Percentiles rank a stretch among this genome's conserved stretches.
Conservation (phyloP, 768 basidiomycete species). For the Nidularia sp. region DNA sequence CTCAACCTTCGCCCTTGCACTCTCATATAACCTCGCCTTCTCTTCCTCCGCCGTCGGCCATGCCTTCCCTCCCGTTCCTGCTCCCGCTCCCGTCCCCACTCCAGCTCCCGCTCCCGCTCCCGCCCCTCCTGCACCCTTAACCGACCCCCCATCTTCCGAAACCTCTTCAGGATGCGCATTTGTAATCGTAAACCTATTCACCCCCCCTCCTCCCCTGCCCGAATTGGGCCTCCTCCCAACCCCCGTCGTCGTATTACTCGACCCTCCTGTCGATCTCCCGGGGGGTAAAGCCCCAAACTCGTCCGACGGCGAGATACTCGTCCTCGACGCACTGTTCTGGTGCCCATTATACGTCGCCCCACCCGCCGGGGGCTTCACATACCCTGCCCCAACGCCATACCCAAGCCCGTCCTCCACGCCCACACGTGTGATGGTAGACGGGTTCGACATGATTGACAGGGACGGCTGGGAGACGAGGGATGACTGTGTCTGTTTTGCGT, state of each 20-base stretch:
- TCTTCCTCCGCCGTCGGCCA: conserved; percentile 65
- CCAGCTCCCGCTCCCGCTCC: conserved; percentile 9
- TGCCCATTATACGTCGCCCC: neutral
- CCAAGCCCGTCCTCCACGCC: conserved; percentile 9
- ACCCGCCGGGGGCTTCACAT: neutral
- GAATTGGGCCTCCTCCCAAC: conserved; percentile 18
- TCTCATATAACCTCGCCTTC: conserved; percentile 61
- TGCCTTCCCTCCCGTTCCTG: conserved; percentile 9
- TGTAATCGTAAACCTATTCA: conserved; percentile 34
- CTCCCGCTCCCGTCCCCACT: conserved; percentile 6
- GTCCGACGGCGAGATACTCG: conserved; percentile 5
- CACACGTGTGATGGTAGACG: neutral
- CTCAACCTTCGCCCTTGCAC: conserved; percentile 58
- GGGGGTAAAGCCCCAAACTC: conserved; percentile 8
- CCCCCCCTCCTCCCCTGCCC: conserved; percentile 15
- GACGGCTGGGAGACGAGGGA: conserved; percentile 1
- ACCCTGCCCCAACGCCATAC: conserved; percentile 5
- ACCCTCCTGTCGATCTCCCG: conserved; percentile 3
- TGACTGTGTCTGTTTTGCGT: conserved; percentile 1
- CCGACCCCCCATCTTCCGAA: conserved; percentile 15
- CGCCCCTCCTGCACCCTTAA: neutral
- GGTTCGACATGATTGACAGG: neutral
- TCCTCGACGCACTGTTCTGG: conserved; percentile 6
- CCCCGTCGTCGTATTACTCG: conserved; percentile 3
- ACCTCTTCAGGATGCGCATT: conserved; percentile 28